Base-by-base conservation (phyloP, 169 alveolate species). In the Cryptosporidium ubiquitum region DNA sequence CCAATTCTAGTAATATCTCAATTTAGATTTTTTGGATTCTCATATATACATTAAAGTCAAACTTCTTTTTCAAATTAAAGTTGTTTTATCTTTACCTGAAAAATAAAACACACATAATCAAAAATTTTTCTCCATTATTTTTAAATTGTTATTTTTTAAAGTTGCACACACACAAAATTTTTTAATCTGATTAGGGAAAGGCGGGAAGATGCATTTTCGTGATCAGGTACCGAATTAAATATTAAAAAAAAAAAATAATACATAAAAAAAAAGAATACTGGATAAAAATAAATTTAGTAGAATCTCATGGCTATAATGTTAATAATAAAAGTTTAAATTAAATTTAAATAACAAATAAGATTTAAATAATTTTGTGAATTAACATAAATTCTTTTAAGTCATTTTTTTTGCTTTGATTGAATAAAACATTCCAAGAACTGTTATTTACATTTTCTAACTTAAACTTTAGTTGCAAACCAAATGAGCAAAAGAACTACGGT, bases 401-500 rank as follows among this genome's bases (percentile, higher is more conserved):
- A 55, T 23, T 23, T 7, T n/a, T 26, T 55, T 7, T 23, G 64
- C 2, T n/a, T 55, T 55, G 10, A 55, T 3, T 55, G 1, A 55
- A 55, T 55, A 20, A 35, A 55, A n/a, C 35, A n/a, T 55, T 14
- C n/a, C 37, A 23, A n/a, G 9, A 9, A n/a, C 29, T 55, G 16
- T 23, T 4, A 5, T n/a, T 5, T 5, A 5, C 1, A 55, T 20
- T 55, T 18, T 31, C 23, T n/a, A n/a, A 37, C 42, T 44, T 60
- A 79, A 61, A 64, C 89, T 47, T 79, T 79, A 44, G 89, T 79
- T 23, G 89, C 89, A 44, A 79, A 79, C 89, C 89, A 79, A 18
- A 79, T 79, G 69, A 79, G 89, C 33, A 79, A 40, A 33, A 79
- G 66, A 14, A 79, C 75, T 33, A 79, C 68, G 5, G 89, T 79